Base-by-base conservation (phyloP, 768 basidiomycete species). In the Trametes meyenii region DNA sequence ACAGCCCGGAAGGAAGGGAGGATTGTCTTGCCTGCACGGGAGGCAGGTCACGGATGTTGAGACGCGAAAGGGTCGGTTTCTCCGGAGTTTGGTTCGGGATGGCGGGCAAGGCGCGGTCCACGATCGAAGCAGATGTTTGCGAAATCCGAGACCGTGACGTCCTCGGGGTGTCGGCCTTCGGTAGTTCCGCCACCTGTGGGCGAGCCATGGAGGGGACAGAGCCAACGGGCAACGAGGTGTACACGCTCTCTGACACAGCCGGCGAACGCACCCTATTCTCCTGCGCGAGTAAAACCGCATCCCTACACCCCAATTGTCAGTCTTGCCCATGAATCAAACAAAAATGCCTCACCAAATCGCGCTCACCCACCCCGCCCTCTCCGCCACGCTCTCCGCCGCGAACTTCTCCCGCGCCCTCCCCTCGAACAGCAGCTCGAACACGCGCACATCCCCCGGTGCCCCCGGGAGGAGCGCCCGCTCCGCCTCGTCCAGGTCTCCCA, bases 301-400 rank as follows among this genome's bases (percentile, higher is more conserved):
- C 52, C 61, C 62, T 64, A 39, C 2, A 50, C 19, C 23, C 4
- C 29, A 19, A 38, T 10, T 6, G 19, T 16, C 12, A 24, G 38
- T 3, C 23, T 39, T 23, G 26, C 36, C 7, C 48, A 24, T 43
- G 13, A 24, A 14, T 40, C 39, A 52, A 43, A 45, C 21, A 44
- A 58, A 42, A n/a, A 48, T 35, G 39, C 21, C 78, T 68, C 70
- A 89, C 90, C 90, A 92, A 49, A 91, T 83, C 3, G 85, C 82
- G 66, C 86, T 87, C 51, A 92, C 81, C 90, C 90, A 92, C 10
- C 79, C 80, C 3, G 88, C 88, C 52, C 90, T 78, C 58, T 88
- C 87, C 60, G 81, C 78, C 26, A 84, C 80, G 21, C 84, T 84
- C 11, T 75, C 71, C 2, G 83, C 84, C 0, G 87, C 89, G 70